Evolutionary conservation across 2,329 filamentous ascomycete species (phyloP).

Genomic region (Cercospora brassicicola): DNA sequence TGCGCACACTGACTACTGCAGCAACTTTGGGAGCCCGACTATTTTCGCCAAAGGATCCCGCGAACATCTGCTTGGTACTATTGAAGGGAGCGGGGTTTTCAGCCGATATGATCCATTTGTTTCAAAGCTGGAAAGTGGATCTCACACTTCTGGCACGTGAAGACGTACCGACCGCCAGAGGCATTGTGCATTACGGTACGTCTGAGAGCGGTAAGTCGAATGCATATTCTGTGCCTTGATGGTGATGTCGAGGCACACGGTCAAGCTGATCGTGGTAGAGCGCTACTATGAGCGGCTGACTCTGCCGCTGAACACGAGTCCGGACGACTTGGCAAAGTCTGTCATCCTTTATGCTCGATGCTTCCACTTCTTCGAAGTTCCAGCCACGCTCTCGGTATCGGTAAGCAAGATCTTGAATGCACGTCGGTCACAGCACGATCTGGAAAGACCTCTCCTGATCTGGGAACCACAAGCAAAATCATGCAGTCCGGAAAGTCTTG

Average conservation of each 20-base stretch:
- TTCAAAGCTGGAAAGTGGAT: conserved; percentile 28
- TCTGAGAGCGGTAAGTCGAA: conserved; percentile 21
- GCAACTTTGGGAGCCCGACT: conserved; percentile 33
- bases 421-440: neutral
- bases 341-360: conserved; percentile 10
- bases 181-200: conserved; percentile 29
- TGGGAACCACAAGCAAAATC: conserved; percentile 37
- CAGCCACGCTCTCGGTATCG: conserved; percentile 21
- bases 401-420: conserved; percentile 9
- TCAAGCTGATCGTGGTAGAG: conserved; percentile 11
- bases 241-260: neutral
- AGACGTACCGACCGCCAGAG: conserved; percentile 26
- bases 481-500: conserved; percentile 26
- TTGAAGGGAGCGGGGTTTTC: conserved; percentile 32
- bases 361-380: conserved; percentile 34
- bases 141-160: conserved; percentile 20
- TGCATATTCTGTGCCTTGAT: neutral
- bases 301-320: conserved; percentile 24
- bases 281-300: conserved; percentile 30
- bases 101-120: conserved; percentile 14
- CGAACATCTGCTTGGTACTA: conserved; percentile 26
- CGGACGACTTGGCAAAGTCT: conserved; percentile 17
- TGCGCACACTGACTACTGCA: conserved; percentile 14
- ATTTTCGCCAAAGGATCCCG: conserved; percentile 11
- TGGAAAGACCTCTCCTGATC: conserved; percentile 23